Percentiles rank a stretch among this genome's conserved stretches.
Conservation (phyloP, 2,329 filamentous ascomycete genomes). For the Cladosporium phlei region DNA sequence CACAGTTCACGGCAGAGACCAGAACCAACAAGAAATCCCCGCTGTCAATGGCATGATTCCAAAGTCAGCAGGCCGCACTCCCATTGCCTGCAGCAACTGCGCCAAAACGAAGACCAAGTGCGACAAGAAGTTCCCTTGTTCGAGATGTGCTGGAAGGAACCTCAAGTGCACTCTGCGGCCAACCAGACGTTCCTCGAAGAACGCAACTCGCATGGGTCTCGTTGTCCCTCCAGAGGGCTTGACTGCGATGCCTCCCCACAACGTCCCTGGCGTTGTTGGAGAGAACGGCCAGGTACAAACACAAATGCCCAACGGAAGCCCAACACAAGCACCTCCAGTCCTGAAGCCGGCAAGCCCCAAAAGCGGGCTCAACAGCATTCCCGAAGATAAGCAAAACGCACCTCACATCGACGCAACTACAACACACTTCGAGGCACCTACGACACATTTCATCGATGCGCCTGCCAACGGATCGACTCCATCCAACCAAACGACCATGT, state of each 20-base stretch:
- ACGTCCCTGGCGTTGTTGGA: slow-evolving; percentile 2
- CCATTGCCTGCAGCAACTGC: slow-evolving; percentile 51
- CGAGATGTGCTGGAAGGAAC: slow-evolving; percentile 46
- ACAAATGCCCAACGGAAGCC: slow-evolving; percentile 12
- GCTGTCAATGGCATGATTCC: slow-evolving; percentile 48
- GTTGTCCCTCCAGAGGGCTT: slow-evolving; percentile 27
- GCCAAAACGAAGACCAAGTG: slow-evolving; percentile 53
- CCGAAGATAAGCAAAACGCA: slow-evolving; percentile 27
- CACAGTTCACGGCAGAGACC: slow-evolving; percentile 48
- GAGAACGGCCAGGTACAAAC: slow-evolving; percentile 16
- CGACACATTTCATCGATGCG: slow-evolving; percentile 40
- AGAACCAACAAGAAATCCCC: slow-evolving; percentile 47
- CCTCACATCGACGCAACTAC: slow-evolving; percentile 33
- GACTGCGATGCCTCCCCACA: slow-evolving; percentile 24
- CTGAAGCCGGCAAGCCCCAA: slow-evolving; percentile 33
- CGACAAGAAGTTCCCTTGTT: slow-evolving; percentile 53
- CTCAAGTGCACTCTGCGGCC: slow-evolving; percentile 45
- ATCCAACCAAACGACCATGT: slow-evolving; percentile 27
- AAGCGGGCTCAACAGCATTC: slow-evolving; percentile 20
- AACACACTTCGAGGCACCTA: slow-evolving; percentile 35
- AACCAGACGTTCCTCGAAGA: slow-evolving; percentile 45
- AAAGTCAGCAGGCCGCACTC: slow-evolving; percentile 48
- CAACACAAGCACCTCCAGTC: slow-evolving; percentile 22
- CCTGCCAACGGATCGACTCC: slow-evolving; percentile 32
- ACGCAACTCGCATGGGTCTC: slow-evolving; percentile 34